Evolutionary conservation across 1,284 basidiomycete genomes (phyloP).

Genomic region (Nidula niveotomentosa): DNA sequence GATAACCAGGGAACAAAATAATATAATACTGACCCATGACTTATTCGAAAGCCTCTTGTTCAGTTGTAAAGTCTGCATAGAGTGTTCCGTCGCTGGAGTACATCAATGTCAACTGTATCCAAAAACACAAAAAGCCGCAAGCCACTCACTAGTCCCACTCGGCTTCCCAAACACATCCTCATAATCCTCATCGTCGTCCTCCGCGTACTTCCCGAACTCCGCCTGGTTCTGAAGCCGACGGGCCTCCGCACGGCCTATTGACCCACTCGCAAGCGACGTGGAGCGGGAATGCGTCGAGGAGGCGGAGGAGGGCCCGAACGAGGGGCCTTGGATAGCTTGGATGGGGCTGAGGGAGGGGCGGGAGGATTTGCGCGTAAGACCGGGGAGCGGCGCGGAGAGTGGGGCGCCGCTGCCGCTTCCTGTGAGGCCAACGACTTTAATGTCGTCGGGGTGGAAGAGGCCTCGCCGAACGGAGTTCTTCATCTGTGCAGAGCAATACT

Average conservation of each 20-base stretch:
- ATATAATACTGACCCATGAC: constrained; percentile 48
- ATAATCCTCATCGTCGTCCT: constrained; percentile 86
- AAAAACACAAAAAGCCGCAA: too few species aligned
- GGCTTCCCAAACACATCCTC: constrained; percentile 88
- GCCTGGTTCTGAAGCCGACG: constrained; percentile 47
- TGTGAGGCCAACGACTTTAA: constrained; percentile 65
- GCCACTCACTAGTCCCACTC: constrained; percentile 55
- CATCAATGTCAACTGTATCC: too few species aligned
- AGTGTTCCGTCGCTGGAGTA: constrained; percentile 51
- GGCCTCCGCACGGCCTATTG: constrained; percentile 65
- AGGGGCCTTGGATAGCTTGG: not conserved
- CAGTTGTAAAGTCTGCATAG: constrained; percentile 73
- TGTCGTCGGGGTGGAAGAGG: constrained; percentile 86
- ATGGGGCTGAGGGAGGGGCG: constrained; percentile 32
- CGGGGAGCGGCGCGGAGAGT: constrained; percentile 61
- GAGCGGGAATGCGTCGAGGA: constrained; percentile 44
- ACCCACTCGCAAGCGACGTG: constrained; percentile 61
- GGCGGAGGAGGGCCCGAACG: constrained; percentile 18
- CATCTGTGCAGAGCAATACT: constrained; percentile 37
- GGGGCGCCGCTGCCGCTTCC: constrained; percentile 45
- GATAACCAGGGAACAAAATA: too few species aligned
- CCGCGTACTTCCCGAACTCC: constrained; percentile 82
- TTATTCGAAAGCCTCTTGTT: constrained; percentile 83
- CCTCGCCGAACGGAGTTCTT: constrained; percentile 72
- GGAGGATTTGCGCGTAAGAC: constrained; percentile 43